phyloP scores from a whole-genome alignment of 2,329 filamentous ascomycete genomes.

The Epichloe brachyelytri region DNA sequence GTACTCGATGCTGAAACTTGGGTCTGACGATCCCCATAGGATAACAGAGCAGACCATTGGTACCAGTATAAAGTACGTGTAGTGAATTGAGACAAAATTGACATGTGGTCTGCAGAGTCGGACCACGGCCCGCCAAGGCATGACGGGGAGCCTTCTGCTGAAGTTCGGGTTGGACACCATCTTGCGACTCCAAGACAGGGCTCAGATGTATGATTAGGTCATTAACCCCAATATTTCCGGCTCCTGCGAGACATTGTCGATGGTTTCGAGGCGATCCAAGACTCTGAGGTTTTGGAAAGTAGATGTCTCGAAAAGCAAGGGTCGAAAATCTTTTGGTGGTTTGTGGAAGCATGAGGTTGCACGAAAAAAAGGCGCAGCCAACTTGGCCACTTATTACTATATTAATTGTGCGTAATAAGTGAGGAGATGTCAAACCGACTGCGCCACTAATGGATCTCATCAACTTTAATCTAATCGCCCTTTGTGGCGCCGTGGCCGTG shows the following conservation, averaged over 20 bases:
- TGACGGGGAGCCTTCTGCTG: not conserved
- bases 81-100: conserved; percentile 54
- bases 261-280: not conserved
- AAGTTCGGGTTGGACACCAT: not conserved
- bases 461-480: too few relatives aligned
- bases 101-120: conserved; percentile 25
- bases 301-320: not conserved
- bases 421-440: too few relatives aligned
- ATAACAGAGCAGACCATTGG: conserved; percentile 43
- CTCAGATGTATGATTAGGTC: not conserved
- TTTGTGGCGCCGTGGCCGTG: too few relatives aligned
- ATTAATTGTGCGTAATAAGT: too few relatives aligned
- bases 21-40: conserved; percentile 45
- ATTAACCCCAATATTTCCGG: not conserved
- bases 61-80: conserved; percentile 49
- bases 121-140: not conserved
- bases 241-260: not conserved
- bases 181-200: not conserved
- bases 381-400: not conserved
- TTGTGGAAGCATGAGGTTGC: not conserved
- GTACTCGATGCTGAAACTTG: conserved; percentile 40
- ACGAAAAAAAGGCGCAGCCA: not conserved
- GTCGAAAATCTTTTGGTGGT: not conserved
- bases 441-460: too few relatives aligned
- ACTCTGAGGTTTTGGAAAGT: not conserved